Evolutionary conservation across 2,329 filamentous ascomycete species (phyloP).

Genomic region (Microsporum canis): DNA sequence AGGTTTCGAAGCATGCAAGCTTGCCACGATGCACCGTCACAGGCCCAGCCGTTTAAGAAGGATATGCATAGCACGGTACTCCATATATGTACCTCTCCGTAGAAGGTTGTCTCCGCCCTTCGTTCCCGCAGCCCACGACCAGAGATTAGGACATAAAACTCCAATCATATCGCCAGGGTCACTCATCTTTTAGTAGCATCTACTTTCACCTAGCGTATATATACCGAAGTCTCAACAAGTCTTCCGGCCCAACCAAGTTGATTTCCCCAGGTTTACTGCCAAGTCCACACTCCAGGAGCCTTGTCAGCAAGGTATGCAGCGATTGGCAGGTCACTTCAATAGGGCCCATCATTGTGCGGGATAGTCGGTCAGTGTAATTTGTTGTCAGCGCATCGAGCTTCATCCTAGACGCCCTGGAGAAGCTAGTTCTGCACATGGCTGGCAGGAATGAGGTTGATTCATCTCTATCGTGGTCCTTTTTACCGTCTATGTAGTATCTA

Average conservation of each 20-base stretch:
- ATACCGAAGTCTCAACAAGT: neutral
- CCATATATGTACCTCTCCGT: neutral
- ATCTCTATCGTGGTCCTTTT: neutral
- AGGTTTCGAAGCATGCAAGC: constrained; percentile 3
- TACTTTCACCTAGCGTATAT: neutral
- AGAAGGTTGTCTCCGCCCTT: constrained; percentile 2
- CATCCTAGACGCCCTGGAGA: neutral
- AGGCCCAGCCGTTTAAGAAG: neutral
- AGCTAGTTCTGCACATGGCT: neutral
- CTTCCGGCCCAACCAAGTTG: neutral
- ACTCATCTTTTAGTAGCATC: neutral
- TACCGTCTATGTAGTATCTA: neutral
- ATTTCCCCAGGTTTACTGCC: neutral
- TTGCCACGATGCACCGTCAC: constrained; percentile 5
- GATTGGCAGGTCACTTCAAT: neutral
- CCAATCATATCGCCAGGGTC: neutral
- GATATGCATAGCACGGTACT: neutral
- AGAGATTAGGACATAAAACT: neutral
- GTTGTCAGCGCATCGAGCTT: neutral
- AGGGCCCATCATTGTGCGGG: neutral
- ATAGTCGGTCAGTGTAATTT: neutral
- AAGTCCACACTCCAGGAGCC: neutral
- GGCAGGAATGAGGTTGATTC: neutral
- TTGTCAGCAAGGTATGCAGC: neutral
- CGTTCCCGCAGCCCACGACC: neutral